Base-by-base conservation (phyloP, 768 basidiomycete species). In the Termitomyces sp. region DNA sequence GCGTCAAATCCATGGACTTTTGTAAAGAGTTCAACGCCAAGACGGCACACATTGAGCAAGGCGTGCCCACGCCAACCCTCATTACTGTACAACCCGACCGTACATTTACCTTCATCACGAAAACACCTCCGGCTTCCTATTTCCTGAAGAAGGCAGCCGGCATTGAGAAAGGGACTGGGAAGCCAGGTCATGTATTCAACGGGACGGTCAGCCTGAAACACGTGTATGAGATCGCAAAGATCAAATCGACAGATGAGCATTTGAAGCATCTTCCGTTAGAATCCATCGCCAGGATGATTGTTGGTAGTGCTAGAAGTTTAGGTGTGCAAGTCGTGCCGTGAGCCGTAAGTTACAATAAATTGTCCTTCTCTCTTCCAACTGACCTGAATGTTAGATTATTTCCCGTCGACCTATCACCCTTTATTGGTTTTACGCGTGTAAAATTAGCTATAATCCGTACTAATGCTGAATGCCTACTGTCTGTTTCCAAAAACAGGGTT, bases 11-110 rank as follows among this genome's bases (percentile, higher is more conserved):
- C 30, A 98, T 98, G 91, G 97, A 99, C 77, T 99, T 99, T 71
- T 97, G 95, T 81, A 99, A 98, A 73, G 95, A 98, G 72, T 99
- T 98, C 78, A 99, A 99, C 70, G 95, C 96, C n/a, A 87, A 88
- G 63, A 98, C 96, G 20, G 88, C 92, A 35, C 88, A 93, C 71
- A 82, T 96, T 40, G 83, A 86, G 62, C 86, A 88, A 18, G 93
- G 93, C 38, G 83, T 90, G 10, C 96, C 97, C 7, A 84, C 85
- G 41, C 96, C 97, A 10, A 97, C 95, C n/a, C 75, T 89, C 61
- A 95, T 99, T 69, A 91, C 86, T 57, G 89, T 99, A 60, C 88
- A 93, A 67, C 92, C 96, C 56, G 97, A 99, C 79, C 89, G 95
- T 62, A 84, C 95, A 56, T 99, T 99, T 79, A 85, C 89, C 53